These are phyloP conservation scores for Rhodomyrtus psidioides DNA, from an alignment of 441 rosid genomes.

Conservation along the genomic window DNA sequence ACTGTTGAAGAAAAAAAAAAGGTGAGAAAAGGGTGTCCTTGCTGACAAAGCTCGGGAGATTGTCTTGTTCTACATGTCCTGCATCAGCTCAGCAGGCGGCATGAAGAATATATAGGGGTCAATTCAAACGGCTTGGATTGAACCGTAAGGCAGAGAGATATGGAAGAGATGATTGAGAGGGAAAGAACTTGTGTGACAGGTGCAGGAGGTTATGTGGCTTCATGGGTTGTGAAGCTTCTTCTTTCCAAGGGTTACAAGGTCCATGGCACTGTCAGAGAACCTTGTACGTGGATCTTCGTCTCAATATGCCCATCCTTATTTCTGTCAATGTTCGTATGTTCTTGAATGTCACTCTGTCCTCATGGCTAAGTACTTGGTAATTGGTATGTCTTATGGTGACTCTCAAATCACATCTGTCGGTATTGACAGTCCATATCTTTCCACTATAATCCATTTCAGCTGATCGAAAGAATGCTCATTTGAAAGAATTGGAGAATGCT, in stretches of 20 bases:
- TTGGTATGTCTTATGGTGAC: neutral
- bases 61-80: neutral
- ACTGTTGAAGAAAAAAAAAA: neutral
- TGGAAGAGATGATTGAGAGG: neutral
- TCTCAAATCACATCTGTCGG: neutral
- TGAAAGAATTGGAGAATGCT: constrained; percentile 27
- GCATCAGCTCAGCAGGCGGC: neutral
- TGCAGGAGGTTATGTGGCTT: constrained; percentile 22
- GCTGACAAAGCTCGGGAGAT: neutral
- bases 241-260: constrained; percentile 11
- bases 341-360: neutral
- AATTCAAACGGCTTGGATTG: neutral
- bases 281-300: constrained; percentile 1
- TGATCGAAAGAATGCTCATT: constrained; percentile 28
- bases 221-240: constrained; percentile 18
- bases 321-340: neutral
- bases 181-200: constrained; percentile 14
- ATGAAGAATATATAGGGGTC: neutral
- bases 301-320: neutral
- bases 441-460: constrained; percentile 5
- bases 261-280: constrained; percentile 20
- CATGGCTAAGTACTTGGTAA: neutral
- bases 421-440: neutral
- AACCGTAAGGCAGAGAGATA: neutral
- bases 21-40: neutral